These are phyloP conservation scores for Ophiosphaerella herpotricha DNA, from an alignment of 2,329 filamentous ascomycete genomes.

Conservation along the genomic window DNA sequence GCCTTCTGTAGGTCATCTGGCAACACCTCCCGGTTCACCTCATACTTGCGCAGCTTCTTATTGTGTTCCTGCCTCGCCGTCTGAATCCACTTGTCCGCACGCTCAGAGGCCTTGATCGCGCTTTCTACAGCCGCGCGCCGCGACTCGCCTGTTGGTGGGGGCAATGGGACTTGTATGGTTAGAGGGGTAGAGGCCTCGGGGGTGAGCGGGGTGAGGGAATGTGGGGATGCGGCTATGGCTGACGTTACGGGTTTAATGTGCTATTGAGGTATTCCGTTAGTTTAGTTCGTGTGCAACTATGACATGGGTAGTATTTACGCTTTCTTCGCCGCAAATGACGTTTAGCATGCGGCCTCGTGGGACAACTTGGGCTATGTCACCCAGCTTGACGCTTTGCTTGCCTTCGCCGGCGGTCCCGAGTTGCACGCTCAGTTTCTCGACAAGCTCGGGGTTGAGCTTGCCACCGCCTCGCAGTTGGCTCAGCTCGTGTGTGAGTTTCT, in stretches of 20 bases:
- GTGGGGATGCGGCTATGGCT: constrained; percentile 57
- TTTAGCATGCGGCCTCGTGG: constrained; percentile 66
- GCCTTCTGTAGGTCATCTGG: constrained; percentile 58
- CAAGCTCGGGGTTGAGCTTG: constrained; percentile 63
- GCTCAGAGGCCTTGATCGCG: constrained; percentile 50
- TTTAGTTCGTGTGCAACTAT: background rate
- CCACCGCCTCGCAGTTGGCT: constrained; percentile 66
- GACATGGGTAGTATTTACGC: constrained; percentile 51
- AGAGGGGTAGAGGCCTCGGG: constrained; percentile 55
- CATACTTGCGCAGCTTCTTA: constrained; percentile 53
- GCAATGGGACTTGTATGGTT: constrained; percentile 60
- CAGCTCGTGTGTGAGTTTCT: constrained; percentile 64
- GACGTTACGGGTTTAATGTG: constrained; percentile 60
- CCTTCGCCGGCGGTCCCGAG: constrained; percentile 52
- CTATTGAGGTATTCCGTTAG: constrained; percentile 34
- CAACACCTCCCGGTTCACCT: constrained; percentile 48
- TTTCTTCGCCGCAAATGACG: constrained; percentile 67
- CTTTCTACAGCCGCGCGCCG: constrained; percentile 47
- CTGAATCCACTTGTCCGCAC: constrained; percentile 48
- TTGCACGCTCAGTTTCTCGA: constrained; percentile 66
- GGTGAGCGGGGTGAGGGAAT: constrained; percentile 57
- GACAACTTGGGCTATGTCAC: constrained; percentile 69
- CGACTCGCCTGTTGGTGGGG: constrained; percentile 63
- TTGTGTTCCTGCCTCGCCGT: constrained; percentile 54
- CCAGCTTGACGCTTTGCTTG: constrained; percentile 59